Percentiles rank a stretch among this genome's conserved stretches.
phyloP scores from a whole-genome alignment of 805 yeast species.

The Barnettozyma siamensis region DNA sequence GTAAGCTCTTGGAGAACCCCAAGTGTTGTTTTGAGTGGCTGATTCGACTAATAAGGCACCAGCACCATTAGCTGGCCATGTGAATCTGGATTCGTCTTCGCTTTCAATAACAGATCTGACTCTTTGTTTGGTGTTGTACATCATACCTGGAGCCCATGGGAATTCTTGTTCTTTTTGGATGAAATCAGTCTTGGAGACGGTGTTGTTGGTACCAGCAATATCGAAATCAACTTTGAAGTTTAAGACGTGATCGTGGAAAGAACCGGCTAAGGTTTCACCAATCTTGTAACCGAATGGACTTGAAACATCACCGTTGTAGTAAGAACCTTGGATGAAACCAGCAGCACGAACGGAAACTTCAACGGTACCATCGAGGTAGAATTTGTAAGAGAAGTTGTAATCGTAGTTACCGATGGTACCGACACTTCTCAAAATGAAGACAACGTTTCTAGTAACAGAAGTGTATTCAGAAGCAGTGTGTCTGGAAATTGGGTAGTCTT shows the following conservation, averaged over 20 bases:
- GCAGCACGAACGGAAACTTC: slow-evolving; percentile 27
- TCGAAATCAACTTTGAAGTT: slow-evolving; percentile 26
- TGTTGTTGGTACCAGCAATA: slow-evolving; percentile 24
- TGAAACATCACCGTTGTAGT: slow-evolving; percentile 18
- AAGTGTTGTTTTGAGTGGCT: slow-evolving; percentile 18
- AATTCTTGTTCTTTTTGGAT: slow-evolving; percentile 15
- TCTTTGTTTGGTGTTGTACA: slow-evolving; percentile 17
- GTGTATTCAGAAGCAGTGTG: slow-evolving; percentile 17
- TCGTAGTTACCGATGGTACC: slow-evolving; percentile 25
- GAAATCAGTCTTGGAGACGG: slow-evolving; percentile 14
- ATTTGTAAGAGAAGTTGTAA: slow-evolving; percentile 23
- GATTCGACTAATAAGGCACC: slow-evolving; percentile 25
- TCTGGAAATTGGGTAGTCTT: slow-evolving; percentile 22
- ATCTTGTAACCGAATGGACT: slow-evolving; percentile 21
- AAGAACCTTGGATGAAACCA: slow-evolving; percentile 27
- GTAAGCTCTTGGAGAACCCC: slow-evolving; percentile 28
- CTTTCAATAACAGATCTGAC: slow-evolving; percentile 13
- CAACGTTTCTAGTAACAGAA: slow-evolving; percentile 22
- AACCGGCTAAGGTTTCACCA: slow-evolving; percentile 23
- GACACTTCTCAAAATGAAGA: slow-evolving; percentile 21
- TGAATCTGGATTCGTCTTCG: slow-evolving; percentile 15
- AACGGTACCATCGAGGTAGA: slow-evolving; percentile 24
- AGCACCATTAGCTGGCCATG: slow-evolving; percentile 21
- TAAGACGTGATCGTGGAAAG: slow-evolving; percentile 27
- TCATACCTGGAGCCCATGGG: slow-evolving; percentile 25